Evolutionary conservation across 768 basidiomycete genomes (phyloP).

Genomic region (Tricholoma flavovirens): DNA sequence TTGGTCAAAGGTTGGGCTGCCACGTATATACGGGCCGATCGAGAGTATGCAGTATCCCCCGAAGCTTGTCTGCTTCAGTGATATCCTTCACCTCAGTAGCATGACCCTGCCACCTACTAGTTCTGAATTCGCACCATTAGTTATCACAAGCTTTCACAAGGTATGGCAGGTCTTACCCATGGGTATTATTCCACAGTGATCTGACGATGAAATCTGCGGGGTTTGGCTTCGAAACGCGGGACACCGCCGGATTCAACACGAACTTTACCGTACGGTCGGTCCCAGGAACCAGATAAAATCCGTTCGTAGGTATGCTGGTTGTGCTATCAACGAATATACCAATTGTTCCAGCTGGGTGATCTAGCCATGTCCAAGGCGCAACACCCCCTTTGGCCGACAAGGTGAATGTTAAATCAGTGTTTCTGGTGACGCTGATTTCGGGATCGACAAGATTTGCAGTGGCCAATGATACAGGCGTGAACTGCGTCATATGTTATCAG

Average conservation of each 20-base stretch:
- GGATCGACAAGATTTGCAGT: slow-evolving; percentile 45
- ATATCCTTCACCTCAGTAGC: too few relatives aligned
- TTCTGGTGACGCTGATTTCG: slow-evolving; percentile 29
- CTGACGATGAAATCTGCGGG: slow-evolving; percentile 43
- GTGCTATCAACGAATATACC: slow-evolving; percentile 44
- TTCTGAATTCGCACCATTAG: background rate
- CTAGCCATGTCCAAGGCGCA: slow-evolving; percentile 54
- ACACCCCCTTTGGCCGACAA: slow-evolving; percentile 51
- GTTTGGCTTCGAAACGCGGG: slow-evolving; percentile 31
- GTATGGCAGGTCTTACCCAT: slow-evolving; percentile 15
- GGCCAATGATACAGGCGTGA: slow-evolving; percentile 46
- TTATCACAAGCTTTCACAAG: background rate
- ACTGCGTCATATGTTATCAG: slow-evolving; percentile 26
- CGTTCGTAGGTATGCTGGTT: slow-evolving; percentile 41
- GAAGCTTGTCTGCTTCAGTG: too few relatives aligned
- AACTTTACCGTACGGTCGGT: slow-evolving; percentile 45
- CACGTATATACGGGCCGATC: too few relatives aligned
- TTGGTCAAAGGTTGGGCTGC: too few relatives aligned
- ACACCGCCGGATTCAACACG: slow-evolving; percentile 31
- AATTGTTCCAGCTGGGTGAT: slow-evolving; percentile 50
- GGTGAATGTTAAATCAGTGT: slow-evolving; percentile 37
- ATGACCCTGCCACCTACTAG: too few relatives aligned
- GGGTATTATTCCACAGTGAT: slow-evolving; percentile 51
- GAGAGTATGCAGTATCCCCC: too few relatives aligned
- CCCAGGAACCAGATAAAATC: slow-evolving; percentile 53